These are phyloP conservation scores for Colletotrichum destructivum DNA, from an alignment of 2,329 filamentous ascomycete species.

Conservation along the genomic window DNA sequence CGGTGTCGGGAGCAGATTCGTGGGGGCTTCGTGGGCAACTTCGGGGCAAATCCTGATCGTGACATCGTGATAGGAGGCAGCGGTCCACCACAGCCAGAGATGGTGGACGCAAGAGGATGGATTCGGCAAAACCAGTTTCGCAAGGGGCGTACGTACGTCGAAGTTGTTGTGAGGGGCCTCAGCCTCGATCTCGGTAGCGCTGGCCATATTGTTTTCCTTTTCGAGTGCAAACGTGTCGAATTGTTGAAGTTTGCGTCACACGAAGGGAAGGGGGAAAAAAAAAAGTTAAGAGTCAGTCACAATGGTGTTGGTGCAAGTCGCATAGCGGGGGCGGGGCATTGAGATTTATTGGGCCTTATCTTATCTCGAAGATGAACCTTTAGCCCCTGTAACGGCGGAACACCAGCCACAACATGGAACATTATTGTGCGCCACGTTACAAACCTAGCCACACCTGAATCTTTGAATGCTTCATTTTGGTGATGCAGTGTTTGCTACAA, in stretches of 20 bases:
- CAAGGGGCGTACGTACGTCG: conserved; percentile 50
- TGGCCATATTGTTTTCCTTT: conserved; percentile 19
- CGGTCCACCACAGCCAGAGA: conserved; percentile 1
- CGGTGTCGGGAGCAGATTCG: not conserved
- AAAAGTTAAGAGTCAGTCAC: conserved; percentile 11
- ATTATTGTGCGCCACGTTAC: not conserved
- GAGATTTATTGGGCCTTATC: conserved; percentile 5
- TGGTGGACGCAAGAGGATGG: not conserved
- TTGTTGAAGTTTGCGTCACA: not conserved
- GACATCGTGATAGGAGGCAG: conserved; percentile 17
- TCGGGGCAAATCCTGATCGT: not conserved
- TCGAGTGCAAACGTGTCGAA: not conserved
- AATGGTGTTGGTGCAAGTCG: not conserved
- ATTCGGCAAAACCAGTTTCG: not conserved
- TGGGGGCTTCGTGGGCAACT: not conserved
- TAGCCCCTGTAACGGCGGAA: not conserved
- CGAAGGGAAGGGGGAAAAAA: not conserved
- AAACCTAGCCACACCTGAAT: not conserved
- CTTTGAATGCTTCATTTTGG: not conserved
- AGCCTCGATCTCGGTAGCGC: conserved; percentile 41
- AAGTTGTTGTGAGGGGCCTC: conserved; percentile 56
- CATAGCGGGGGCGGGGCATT: conserved; percentile 24
- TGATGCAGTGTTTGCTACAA: not conserved
- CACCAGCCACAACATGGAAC: not conserved
- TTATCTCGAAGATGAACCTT: conserved; percentile 1